Base-by-base conservation (phyloP, 2,329 filamentous ascomycete genomes). In the Microsporum canis region DNA sequence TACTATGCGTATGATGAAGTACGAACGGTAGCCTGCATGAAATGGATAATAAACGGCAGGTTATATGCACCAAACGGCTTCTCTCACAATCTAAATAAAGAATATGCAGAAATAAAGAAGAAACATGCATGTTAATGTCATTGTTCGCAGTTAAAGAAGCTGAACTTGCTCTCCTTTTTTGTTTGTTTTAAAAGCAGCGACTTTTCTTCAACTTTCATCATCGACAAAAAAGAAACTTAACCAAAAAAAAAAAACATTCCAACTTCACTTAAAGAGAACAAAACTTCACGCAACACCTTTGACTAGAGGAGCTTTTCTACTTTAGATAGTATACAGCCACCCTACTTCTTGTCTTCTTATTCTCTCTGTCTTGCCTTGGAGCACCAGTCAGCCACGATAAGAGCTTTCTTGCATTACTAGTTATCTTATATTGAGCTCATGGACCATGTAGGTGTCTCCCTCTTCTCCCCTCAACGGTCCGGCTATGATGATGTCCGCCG, bases 391-490 rank as follows among this genome's bases (percentile, higher is more conserved):
- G 43, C 43, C 43, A 47, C 43, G 43, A 43, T 43, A 43, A 43
- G 39, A 43, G 39, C 39, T 43, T n/a, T 43, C 6, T 43, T n/a
- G 39, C 39, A 10, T 43, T 14, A 14, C 12, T 43, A n/a, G 39
- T 14, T 43, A n/a, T 14, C 14, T n/a, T 43, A 43, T 43, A 51
- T 23, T 17, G 49, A 53, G 49, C 49, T 53, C 60, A 62, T 64
- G 63, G 63, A 64, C 41, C 60, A 64, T 59, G 63, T 64, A 58
- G 58, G 63, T 53, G 3, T 43, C 39, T 3, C n/a, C 39, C 39
- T 43, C 39, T 6, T 23, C 39, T n/a, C 14, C 39, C 17, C 39
- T 43, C n/a, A 23, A 23, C 17, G 17, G 17, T 23, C 39, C 39
- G 39, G 39, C 39, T 6, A 2, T 43, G 39, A 43, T n/a, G 5